Evolutionary conservation across 164 flowering plant genomes (phyloP), one percentile per base, ranked within the genome.

Genomic region (Warburgia ugandensis): DNA sequence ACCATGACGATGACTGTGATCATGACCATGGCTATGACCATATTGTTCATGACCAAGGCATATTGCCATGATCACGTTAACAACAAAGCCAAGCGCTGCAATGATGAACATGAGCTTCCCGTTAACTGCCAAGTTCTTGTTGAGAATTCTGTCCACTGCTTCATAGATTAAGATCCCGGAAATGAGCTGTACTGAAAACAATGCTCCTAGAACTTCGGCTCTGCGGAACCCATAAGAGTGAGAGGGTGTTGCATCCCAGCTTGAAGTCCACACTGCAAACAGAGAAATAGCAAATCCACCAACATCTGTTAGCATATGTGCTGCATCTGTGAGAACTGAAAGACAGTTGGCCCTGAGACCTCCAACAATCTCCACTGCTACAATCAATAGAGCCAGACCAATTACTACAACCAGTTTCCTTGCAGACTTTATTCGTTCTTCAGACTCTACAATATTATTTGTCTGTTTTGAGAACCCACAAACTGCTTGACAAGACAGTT

Each of bases 11-110:
- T 48, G 62, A 2, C 55, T 64, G 43, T 67, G 70, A 5, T 44
- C 59, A 44, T 74, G 73, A 3, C 53, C 64, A 35, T 51, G 56
- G 17, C 54, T 42, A 13, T 38, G 60, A 3, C 52, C 63, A 17
- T 67, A 64, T 41, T 67, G 79, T 36, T 66, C 72, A 64, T 76
- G 80, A 28, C 77, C 77, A 46, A 73, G 52, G 50, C 70, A 35
- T 2, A 70, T n/a, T 33, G 70, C 74, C 81, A 71, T 76, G 46
- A 64, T n/a, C 7, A 73, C 36, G 27, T 76, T 76, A 17, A 76
- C 72, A 30, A 73, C 44, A 6, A 76, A 61, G 27, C 81, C 78
- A 60, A 76, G 68, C 4, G 72, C 60, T 45, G 81, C 68, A 39
- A 73, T 68, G 27, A 54, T 6, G 43, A 76, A 76, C 81, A 76